Evolutionary conservation across 257 asterid genomes (phyloP).

Genomic region (Misopates orontium): DNA sequence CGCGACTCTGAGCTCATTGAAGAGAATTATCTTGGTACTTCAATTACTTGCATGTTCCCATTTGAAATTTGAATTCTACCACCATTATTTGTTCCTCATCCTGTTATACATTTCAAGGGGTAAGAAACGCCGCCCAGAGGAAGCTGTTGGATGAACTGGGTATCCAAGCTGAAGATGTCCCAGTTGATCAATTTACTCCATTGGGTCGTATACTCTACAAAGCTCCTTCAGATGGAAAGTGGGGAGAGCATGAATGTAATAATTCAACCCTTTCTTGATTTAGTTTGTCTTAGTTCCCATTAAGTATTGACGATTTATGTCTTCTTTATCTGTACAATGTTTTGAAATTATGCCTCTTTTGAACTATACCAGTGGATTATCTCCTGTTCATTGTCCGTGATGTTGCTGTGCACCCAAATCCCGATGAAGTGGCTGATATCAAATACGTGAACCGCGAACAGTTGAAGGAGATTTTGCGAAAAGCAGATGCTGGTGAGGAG

Average conservation of each 20-base stretch:
- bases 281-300: too few species aligned
- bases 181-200: constrained; percentile 74
- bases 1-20: constrained; percentile 88
- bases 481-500: constrained; percentile 85
- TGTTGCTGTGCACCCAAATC: constrained; percentile 74
- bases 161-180: constrained; percentile 79
- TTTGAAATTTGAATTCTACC: background rate
- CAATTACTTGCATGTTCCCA: constrained; percentile 20
- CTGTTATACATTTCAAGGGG: constrained; percentile 47
- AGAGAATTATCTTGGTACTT: constrained; percentile 73
- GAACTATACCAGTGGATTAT: constrained; percentile 97
- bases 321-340: background rate
- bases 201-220: constrained; percentile 92
- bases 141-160: constrained; percentile 93
- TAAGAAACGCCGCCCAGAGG: constrained; percentile 95
- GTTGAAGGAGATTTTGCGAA: constrained; percentile 66
- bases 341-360: too few species aligned
- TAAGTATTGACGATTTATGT: too few species aligned
- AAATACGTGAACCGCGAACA: constrained; percentile 65
- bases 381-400: constrained; percentile 86
- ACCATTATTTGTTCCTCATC: constrained; percentile 9
- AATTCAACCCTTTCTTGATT: background rate
- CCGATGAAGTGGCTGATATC: constrained; percentile 81
- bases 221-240: constrained; percentile 96
- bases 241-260: constrained; percentile 99